Percentiles rank a stretch among this genome's conserved stretches.
These are phyloP conservation scores for Cutaneotrichosporon sp. DNA, from an alignment of 1,284 basidiomycete genomes.

Conservation along the genomic window DNA sequence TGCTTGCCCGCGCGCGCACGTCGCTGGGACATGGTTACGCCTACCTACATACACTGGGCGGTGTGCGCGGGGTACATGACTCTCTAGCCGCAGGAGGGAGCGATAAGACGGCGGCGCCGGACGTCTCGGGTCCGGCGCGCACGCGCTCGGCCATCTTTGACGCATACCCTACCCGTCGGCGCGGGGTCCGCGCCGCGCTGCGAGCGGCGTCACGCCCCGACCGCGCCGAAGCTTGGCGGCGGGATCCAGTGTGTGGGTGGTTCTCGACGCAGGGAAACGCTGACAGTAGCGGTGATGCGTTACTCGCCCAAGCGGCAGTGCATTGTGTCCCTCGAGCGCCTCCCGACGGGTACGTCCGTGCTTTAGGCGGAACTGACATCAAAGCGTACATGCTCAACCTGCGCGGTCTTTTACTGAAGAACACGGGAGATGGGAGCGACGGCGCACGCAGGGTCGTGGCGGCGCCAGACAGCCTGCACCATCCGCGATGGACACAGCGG, in stretches of 20 bases:
- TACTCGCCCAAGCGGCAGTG: conserved; percentile 13
- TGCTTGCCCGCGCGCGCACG: no score
- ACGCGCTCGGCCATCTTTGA: conserved; percentile 6
- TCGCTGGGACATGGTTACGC: no score
- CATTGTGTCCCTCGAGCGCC: background rate
- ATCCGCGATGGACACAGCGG: conserved; percentile 1
- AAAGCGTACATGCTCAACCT: conserved; percentile 21
- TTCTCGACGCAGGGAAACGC: background rate
- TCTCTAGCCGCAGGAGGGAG: no score
- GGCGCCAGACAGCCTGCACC: conserved; percentile 16
- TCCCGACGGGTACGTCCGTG: conserved; percentile 9
- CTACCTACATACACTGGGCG: no score
- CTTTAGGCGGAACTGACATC: background rate
- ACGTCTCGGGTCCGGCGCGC: background rate
- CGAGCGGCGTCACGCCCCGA: background rate
- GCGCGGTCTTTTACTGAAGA: background rate
- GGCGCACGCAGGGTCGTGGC: background rate
- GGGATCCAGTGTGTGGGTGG: conserved; percentile 1
- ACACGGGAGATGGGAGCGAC: background rate
- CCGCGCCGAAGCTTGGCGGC: background rate
- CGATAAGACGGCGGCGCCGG: no score
- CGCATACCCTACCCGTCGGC: background rate
- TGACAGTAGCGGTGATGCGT: conserved; percentile 13
- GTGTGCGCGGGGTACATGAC: no score
- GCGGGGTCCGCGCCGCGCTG: no score